phyloP scores from a whole-genome alignment of 495 filamentous ascomycete species.

The Penicillium samsonianum region DNA sequence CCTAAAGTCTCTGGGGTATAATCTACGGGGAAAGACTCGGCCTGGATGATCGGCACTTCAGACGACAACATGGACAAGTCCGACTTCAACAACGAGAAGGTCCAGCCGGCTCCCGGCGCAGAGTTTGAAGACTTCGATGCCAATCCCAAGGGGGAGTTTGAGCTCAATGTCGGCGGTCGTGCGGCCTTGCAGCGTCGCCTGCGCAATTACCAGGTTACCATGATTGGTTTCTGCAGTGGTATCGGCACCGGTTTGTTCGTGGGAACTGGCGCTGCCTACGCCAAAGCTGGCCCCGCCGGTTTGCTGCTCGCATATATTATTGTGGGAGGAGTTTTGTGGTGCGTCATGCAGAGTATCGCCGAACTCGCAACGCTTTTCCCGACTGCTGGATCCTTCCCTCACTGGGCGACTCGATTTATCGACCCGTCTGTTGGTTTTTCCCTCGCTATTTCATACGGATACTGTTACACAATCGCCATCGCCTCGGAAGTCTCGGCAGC shows the following conservation, averaged over 20 bases:
- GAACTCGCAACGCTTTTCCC: slow-evolving; percentile 77
- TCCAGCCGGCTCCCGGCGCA: slow-evolving; percentile 19
- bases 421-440: slow-evolving; percentile 72
- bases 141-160: slow-evolving; percentile 31
- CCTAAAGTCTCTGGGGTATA: not conserved
- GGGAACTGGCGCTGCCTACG: slow-evolving; percentile 68
- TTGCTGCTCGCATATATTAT: slow-evolving; percentile 70
- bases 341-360: slow-evolving; percentile 57
- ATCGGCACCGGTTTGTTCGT: slow-evolving; percentile 78
- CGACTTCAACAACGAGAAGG: slow-evolving; percentile 15
- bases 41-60: slow-evolving; percentile 3
- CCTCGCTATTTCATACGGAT: slow-evolving; percentile 56
- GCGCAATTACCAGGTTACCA: slow-evolving; percentile 41
- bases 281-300: slow-evolving; percentile 65
- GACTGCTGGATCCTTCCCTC: slow-evolving; percentile 70
- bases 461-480: slow-evolving; percentile 59
- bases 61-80: slow-evolving; percentile 19
- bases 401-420: slow-evolving; percentile 72
- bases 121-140: slow-evolving; percentile 25
- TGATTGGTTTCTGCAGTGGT: slow-evolving; percentile 45
- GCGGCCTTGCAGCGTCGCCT: slow-evolving; percentile 39
- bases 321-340: slow-evolving; percentile 65
- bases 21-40: not conserved
- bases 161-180: slow-evolving; percentile 42
- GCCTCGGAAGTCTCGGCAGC: slow-evolving; percentile 72